These are phyloP conservation scores for Fraxinus sp. DNA, from an alignment of 305 asterid species.

Conservation along the genomic window DNA sequence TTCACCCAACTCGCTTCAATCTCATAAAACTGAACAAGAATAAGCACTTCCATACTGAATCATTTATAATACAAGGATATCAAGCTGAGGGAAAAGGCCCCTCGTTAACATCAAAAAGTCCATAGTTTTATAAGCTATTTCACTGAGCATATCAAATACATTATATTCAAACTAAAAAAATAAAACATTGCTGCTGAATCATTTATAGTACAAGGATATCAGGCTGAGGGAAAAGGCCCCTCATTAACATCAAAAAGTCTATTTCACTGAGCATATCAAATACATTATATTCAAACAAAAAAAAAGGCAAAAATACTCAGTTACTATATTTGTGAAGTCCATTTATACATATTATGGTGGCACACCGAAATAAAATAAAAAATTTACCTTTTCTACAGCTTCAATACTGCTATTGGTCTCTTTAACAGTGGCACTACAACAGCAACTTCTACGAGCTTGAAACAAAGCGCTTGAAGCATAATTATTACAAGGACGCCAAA, in stretches of 20 bases:
- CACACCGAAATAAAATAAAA: neutral
- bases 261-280: neutral
- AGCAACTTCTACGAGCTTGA: constrained; percentile 24
- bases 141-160: neutral
- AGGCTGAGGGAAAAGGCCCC: neutral
- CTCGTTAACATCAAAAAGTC: neutral
- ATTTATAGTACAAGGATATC: too few species aligned
- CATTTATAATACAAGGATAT: neutral
- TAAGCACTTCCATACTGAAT: neutral
- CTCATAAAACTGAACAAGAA: neutral
- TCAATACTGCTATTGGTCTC: constrained; percentile 23
- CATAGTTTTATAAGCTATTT: neutral
- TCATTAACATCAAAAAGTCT: neutral
- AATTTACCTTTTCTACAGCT: constrained; percentile 32
- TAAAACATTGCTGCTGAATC: too few species aligned
- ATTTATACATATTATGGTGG: neutral
- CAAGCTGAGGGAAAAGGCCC: neutral
- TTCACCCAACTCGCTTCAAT: neutral
- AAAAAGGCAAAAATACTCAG: neutral
- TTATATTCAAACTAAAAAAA: neutral
- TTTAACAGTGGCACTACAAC: constrained; percentile 35
- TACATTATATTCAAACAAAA: neutral
- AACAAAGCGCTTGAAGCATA: constrained; percentile 23
- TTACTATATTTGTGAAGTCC: neutral
- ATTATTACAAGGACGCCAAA: neutral